Evolutionary conservation across 257 asterid genomes (phyloP).

Genomic region (Solanum chiquidenum): DNA sequence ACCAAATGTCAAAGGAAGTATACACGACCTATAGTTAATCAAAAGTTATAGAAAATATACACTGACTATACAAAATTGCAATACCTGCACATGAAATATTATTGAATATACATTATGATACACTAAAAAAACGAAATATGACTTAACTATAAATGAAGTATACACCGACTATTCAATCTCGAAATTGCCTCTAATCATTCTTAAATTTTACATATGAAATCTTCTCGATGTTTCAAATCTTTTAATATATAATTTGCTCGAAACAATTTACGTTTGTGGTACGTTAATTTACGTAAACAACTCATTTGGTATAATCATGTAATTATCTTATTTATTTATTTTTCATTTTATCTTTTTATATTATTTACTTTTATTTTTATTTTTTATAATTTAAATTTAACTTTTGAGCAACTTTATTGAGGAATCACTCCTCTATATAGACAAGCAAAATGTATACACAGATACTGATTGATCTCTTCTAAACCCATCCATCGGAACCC

Average conservation of each 20-base stretch:
- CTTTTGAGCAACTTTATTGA: not conserved
- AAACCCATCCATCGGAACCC: not conserved
- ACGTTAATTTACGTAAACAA: not conserved
- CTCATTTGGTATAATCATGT: not conserved
- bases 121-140: too few relatives aligned
- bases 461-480: not conserved
- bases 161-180: not conserved
- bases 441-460: not conserved
- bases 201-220: too few relatives aligned
- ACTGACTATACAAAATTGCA: too few relatives aligned
- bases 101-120: not conserved
- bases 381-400: not conserved
- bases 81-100: not conserved
- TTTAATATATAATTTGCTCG: not conserved
- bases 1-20: not conserved
- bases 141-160: too few relatives aligned
- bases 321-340: too few relatives aligned
- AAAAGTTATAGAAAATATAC: not conserved
- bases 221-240: too few relatives aligned
- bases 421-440: not conserved
- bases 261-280: too few relatives aligned
- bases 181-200: not conserved
- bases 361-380: too few relatives aligned
- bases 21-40: not conserved
- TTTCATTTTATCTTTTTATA: not conserved